phyloP scores from a whole-genome alignment of 129 eudicot species.

The Arctium lappa region DNA sequence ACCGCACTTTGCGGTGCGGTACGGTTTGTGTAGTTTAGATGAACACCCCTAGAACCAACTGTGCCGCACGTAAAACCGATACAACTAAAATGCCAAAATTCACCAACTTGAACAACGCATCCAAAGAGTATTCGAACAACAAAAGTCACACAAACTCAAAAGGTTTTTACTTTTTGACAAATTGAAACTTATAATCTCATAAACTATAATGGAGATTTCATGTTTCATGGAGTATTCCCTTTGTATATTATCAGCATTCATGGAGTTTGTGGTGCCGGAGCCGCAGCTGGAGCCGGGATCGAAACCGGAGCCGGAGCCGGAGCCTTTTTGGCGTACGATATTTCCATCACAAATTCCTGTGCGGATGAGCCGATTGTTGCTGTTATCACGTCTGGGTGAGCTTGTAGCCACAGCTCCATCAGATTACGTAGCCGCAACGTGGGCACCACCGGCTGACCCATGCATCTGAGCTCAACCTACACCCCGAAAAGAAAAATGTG shows the following conservation, averaged over 20 bases:
- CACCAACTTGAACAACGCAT: slow-evolving; percentile 1
- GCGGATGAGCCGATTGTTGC: slow-evolving; percentile 77
- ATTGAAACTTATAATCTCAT: slow-evolving; percentile 4
- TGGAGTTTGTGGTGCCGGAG: neutral
- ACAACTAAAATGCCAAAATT: neutral
- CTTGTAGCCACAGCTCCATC: slow-evolving; percentile 75
- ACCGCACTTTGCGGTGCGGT: too few species aligned
- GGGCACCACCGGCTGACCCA: slow-evolving; percentile 70
- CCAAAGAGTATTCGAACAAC: neutral
- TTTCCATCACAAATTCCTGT: slow-evolving; percentile 70
- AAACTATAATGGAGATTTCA: neutral
- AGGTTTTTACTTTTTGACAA: neutral
- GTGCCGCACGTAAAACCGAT: neutral
- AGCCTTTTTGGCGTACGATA: slow-evolving; percentile 52
- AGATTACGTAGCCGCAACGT: slow-evolving; percentile 50
- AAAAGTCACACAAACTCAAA: neutral
- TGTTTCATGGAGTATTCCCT: neutral
- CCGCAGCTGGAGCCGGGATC: neutral
- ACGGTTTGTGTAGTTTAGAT: too few species aligned
- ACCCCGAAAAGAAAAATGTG: neutral
- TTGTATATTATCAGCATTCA: slow-evolving; percentile 4
- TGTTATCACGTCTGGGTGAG: slow-evolving; percentile 48
- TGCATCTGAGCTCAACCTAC: slow-evolving; percentile 74
- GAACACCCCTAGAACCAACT: neutral
- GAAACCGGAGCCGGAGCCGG: neutral